Base-by-base conservation (phyloP, 805 yeast genomes). In the Spathaspora passalidarum region DNA sequence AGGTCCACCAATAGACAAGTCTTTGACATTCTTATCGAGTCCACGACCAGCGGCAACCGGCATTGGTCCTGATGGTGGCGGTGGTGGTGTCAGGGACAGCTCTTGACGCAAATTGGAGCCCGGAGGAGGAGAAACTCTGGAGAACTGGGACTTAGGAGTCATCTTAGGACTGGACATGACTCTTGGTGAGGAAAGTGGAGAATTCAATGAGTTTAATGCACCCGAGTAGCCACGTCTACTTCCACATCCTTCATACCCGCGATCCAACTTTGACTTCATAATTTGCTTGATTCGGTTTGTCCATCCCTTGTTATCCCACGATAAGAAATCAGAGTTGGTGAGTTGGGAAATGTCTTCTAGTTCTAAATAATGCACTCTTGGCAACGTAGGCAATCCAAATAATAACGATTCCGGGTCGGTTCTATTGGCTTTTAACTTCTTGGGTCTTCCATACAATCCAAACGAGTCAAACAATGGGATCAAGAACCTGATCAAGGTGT, bases 221-320 rank as follows among this genome's bases (percentile, higher is more conserved):
- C 86, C 86, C 3, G 72, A 72, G 17, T 82, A 57, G 11, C 88
- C 88, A 45, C 82, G 75, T 13, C 75, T 61, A 23, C 85, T 79
- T n/a, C 92, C 92, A 63, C 89, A 84, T 5, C 95, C 94, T 18
- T 79, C 79, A 59, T 85, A 86, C 6, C 92, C 77, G 46, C 60
- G 57, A 25, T 63, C 69, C 46, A 72, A 55, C 49, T 71, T 72
- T 26, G 61, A 56, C 46, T 59, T 61, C 54, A 72, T 54, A 20
- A 72, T 49, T 2, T 43, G 25, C 44, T 63, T 65, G 25, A 72
- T 56, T 35, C 62, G 62, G 3, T 46, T 50, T 25, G 53, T 59
- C 76, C 76, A 72, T 19, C 56, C 51, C 17, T 61, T 57, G 17
- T 60, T 62, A 49, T 68, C 73, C 76, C 76, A 72, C 26, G 50